phyloP scores from a whole-genome alignment of 2,329 filamentous ascomycete genomes.

The Colletotrichum cordylinicola region DNA sequence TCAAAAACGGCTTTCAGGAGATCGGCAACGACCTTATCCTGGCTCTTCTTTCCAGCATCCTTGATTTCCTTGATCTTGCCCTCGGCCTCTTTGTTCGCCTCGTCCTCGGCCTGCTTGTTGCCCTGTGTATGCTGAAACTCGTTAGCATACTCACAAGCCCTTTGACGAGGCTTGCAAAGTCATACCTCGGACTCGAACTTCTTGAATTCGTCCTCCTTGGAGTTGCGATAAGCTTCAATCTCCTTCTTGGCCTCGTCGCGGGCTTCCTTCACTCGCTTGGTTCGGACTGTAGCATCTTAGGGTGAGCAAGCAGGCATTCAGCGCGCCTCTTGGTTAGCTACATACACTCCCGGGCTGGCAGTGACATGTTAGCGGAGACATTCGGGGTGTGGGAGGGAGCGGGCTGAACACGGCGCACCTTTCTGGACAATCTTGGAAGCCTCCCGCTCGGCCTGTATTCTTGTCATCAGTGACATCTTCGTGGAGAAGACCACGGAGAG shows the following conservation, averaged over 20 bases:
- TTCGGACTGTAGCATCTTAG: slow-evolving; percentile 60
- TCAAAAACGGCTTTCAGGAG: slow-evolving; percentile 86
- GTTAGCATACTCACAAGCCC: background rate
- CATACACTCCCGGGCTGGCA: slow-evolving; percentile 85
- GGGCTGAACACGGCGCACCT: slow-evolving; percentile 60
- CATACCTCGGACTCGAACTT: slow-evolving; percentile 80
- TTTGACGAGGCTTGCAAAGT: background rate
- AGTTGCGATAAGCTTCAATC: slow-evolving; percentile 87
- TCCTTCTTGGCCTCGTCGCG: slow-evolving; percentile 97
- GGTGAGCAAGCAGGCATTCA: slow-evolving; percentile 5
- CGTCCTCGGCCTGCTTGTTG: slow-evolving; percentile 78
- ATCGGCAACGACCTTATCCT: slow-evolving; percentile 81
- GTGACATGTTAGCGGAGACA: background rate
- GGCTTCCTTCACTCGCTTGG: slow-evolving; percentile 96
- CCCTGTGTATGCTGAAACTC: slow-evolving; percentile 84
- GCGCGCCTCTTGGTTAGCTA: slow-evolving; percentile 12
- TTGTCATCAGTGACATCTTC: background rate
- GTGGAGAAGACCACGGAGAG: background rate
- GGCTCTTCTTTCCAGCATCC: slow-evolving; percentile 78
- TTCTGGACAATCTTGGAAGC: slow-evolving; percentile 99
- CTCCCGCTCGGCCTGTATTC: slow-evolving; percentile 86
- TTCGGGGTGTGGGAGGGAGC: too few relatives aligned
- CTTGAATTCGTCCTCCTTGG: slow-evolving; percentile 95
- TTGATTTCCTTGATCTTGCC: slow-evolving; percentile 83
- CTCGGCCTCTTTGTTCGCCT: slow-evolving; percentile 83